Evolutionary conservation across 1,284 basidiomycete species (phyloP).

Genomic region (Porodaedalea pini): DNA sequence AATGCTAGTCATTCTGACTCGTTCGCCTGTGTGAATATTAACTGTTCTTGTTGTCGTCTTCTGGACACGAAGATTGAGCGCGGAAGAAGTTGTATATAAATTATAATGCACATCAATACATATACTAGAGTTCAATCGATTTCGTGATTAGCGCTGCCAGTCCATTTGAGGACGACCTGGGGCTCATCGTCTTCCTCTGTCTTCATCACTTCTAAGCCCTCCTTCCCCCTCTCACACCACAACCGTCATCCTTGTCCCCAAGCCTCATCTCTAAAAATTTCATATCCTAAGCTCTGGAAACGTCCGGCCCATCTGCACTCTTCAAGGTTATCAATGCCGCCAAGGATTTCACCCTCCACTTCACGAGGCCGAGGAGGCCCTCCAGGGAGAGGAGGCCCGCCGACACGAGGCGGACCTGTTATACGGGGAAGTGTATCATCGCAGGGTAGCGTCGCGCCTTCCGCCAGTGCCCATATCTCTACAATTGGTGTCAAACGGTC

Average conservation of each 20-base stretch:
- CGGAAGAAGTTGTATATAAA: too few species aligned
- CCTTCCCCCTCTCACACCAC: background rate
- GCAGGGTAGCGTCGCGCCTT: slow-evolving; percentile 20
- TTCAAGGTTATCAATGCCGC: slow-evolving; percentile 34
- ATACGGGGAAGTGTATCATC: slow-evolving; percentile 30
- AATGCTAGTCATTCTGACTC: background rate
- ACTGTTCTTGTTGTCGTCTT: too few species aligned
- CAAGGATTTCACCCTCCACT: slow-evolving; percentile 31
- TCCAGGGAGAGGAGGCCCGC: slow-evolving; percentile 16
- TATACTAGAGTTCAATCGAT: background rate
- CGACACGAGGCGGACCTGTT: slow-evolving; percentile 27
- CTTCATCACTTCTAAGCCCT: background rate
- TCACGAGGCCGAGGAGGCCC: slow-evolving; percentile 19
- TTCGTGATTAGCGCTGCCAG: background rate
- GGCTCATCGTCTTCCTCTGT: too few species aligned
- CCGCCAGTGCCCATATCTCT: slow-evolving; percentile 39
- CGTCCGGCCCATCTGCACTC: slow-evolving; percentile 2
- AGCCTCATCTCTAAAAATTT: background rate
- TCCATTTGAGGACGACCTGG: too few species aligned
- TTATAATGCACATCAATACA: too few species aligned
- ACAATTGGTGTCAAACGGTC: slow-evolving; percentile 63
- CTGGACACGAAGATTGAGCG: too few species aligned
- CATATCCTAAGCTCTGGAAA: too few species aligned
- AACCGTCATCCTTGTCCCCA: background rate
- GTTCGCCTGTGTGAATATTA: background rate